Percentiles rank a stretch among this genome's conserved stretches.
Conservation (phyloP, 257 asterid genomes). For the Haberlea rhodopensis region DNA sequence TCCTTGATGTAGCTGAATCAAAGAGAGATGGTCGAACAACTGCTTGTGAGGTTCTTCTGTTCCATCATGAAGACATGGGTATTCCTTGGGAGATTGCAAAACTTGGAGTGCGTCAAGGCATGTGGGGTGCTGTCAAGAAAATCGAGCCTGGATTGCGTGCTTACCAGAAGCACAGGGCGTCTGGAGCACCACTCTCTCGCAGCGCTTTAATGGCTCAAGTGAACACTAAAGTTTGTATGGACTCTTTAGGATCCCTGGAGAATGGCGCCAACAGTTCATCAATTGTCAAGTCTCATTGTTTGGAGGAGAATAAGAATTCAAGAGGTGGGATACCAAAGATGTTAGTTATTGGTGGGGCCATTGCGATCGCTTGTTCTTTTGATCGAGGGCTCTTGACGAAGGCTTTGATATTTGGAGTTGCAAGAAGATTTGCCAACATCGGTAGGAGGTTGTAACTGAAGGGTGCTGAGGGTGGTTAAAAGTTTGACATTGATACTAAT, state of each 20-base stretch:
- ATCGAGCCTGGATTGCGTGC: conserved; percentile 60
- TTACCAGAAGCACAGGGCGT: conserved; percentile 47
- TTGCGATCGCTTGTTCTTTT: conserved; percentile 74
- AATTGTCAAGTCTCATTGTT: conserved; percentile 27
- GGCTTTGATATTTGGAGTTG: conserved; percentile 76
- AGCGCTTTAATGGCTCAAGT: conserved; percentile 53
- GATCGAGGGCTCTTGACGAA: conserved; percentile 87
- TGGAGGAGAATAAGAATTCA: conserved; percentile 34
- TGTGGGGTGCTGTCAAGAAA: conserved; percentile 80
- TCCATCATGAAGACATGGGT: conserved; percentile 79
- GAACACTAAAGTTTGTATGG: conserved; percentile 37
- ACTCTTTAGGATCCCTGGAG: conserved; percentile 35
- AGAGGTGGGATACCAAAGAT: conserved; percentile 48
- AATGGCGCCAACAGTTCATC: conserved; percentile 15
- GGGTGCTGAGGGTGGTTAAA: background rate
- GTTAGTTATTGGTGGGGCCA: conserved; percentile 65
- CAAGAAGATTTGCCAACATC: conserved; percentile 62
- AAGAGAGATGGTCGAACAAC: conserved; percentile 46
- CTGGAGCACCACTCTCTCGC: conserved; percentile 43
- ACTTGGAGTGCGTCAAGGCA: conserved; percentile 63
- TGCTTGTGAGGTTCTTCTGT: conserved; percentile 61
- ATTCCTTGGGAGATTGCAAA: conserved; percentile 72
- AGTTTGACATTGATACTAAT: too few relatives aligned
- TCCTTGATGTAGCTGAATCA: conserved; percentile 43
- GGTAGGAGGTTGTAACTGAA: conserved; percentile 49